Evolutionary conservation across 176 grass and related monocot genomes (phyloP).

Genomic region (Calamus simplicifolius): DNA sequence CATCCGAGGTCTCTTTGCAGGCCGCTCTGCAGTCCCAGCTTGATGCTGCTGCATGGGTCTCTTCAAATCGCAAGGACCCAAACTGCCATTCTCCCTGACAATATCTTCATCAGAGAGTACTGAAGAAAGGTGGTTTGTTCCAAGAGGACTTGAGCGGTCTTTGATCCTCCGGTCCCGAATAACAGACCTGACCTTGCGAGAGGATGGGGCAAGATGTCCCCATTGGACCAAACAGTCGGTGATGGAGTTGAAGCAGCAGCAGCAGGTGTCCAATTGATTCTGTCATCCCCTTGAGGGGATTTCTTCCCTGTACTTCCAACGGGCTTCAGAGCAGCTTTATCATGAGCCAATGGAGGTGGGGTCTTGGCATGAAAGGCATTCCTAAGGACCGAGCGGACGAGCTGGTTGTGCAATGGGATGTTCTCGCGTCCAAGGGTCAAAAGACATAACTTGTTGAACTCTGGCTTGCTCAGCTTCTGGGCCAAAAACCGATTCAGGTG

Average conservation of each 20-base stretch:
- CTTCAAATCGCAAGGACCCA: constrained; percentile 37
- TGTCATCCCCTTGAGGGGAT: constrained; percentile 2
- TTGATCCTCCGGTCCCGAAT: constrained; percentile 28
- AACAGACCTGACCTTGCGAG: constrained; percentile 37
- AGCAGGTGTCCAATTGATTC: not conserved
- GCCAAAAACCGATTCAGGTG: constrained; percentile 65
- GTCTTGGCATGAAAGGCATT: constrained; percentile 56
- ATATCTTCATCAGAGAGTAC: constrained; percentile 1
- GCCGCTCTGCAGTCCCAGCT: constrained; percentile 16
- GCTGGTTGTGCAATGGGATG: constrained; percentile 71
- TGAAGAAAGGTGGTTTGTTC: constrained; percentile 20
- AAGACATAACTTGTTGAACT: constrained; percentile 71
- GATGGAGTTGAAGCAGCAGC: not conserved
- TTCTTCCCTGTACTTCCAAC: constrained; percentile 1
- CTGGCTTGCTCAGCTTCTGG: constrained; percentile 62
- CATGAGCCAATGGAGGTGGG: constrained; percentile 28
- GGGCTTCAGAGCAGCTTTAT: constrained; percentile 27
- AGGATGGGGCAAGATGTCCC: constrained; percentile 28
- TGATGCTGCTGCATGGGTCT: constrained; percentile 29
- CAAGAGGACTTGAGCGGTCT: constrained; percentile 24
- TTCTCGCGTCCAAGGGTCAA: constrained; percentile 57
- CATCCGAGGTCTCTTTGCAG: not conserved
- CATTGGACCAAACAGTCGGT: constrained; percentile 30
- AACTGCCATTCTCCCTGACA: constrained; percentile 25
- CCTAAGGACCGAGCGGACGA: constrained; percentile 56